Base-by-base conservation (phyloP, 257 asterid species). In the Salvia splendens region DNA sequence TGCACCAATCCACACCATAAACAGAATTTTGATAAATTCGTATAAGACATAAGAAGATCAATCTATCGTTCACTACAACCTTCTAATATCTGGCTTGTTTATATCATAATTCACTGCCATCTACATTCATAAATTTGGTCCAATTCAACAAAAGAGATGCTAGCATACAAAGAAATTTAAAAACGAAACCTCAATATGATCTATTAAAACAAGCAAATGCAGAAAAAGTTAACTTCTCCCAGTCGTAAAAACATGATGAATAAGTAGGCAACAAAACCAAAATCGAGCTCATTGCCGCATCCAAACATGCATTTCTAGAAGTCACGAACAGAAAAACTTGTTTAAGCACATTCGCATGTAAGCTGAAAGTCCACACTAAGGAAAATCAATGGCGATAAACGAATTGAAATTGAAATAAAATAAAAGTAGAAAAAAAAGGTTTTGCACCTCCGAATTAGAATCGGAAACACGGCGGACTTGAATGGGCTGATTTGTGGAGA, bases 361-460 rank as follows among this genome's bases (percentile, higher is more conserved):
- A 71, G 61, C 50, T 51, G 35, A 68, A 64, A 46, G 42, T 12
- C 52, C 30, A 45, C 2, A 17, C 12, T 5, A 14, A 28, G 40
- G 55, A 51, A 66, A 66, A 50, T 48, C 12, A 32, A 43, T 49
- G 28, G 36, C 67, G 30, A 65, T 3, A 64, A 17, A 55, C 35
- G 12, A 38, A 16, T 8, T 15, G 9, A 28, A 20, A 30, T 54
- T 53, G 10, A 41, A 69, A 24, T 1, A 36, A 9, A 0, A 69
- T 6, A 12, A 30, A 0, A 57, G 42, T 0, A 14, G 14, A 30
- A 8, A 64, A 33, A 33, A 4, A 33, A 33, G 5, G 6, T 15
- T 2, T 16, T 16, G 43, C 72, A 85, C 93, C 93, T 87, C 67
- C 11, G 73, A 47, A 57, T 75, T 72, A 8, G 85, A 79, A 45